These are phyloP conservation scores for Ochetophila trinervis DNA, from an alignment of 306 rosid species.

Conservation along the genomic window DNA sequence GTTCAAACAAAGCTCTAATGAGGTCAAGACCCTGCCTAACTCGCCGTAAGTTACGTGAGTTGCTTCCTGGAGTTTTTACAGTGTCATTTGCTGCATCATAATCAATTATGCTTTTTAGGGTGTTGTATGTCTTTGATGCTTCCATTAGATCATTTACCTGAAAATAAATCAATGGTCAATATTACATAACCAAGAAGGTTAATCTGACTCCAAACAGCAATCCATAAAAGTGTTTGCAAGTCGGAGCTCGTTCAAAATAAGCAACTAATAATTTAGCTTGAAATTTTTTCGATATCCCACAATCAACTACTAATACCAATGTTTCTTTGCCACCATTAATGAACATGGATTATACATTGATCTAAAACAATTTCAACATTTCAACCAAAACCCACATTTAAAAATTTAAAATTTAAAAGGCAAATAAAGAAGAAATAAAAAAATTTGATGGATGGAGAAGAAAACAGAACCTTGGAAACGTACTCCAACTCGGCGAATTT, in stretches of 20 bases:
- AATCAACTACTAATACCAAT: no score
- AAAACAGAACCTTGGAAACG: slow-evolving; percentile 62
- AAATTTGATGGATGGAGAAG: neutral
- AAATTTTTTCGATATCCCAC: no score
- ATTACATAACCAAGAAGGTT: slow-evolving; percentile 17
- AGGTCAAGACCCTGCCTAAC: slow-evolving; percentile 97
- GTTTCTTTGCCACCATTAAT: no score
- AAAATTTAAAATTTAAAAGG: no score
- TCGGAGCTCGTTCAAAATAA: no score
- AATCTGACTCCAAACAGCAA: neutral
- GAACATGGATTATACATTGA: no score
- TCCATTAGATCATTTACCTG: slow-evolving; percentile 68
- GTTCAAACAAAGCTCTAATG: slow-evolving; percentile 75
- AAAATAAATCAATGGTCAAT: slow-evolving; percentile 19
- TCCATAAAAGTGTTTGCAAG: no score
- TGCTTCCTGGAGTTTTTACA: slow-evolving; percentile 72
- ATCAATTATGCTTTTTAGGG: slow-evolving; percentile 52
- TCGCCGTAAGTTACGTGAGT: slow-evolving; percentile 81
- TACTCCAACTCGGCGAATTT: slow-evolving; percentile 92
- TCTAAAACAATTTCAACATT: no score
- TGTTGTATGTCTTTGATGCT: slow-evolving; percentile 57
- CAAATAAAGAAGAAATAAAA: neutral
- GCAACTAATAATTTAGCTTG: no score
- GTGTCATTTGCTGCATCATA: slow-evolving; percentile 53
- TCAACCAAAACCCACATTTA: no score